These are phyloP conservation scores for Fusarium coffeatum DNA, from an alignment of 2,329 filamentous ascomycete species.

Conservation along the genomic window DNA sequence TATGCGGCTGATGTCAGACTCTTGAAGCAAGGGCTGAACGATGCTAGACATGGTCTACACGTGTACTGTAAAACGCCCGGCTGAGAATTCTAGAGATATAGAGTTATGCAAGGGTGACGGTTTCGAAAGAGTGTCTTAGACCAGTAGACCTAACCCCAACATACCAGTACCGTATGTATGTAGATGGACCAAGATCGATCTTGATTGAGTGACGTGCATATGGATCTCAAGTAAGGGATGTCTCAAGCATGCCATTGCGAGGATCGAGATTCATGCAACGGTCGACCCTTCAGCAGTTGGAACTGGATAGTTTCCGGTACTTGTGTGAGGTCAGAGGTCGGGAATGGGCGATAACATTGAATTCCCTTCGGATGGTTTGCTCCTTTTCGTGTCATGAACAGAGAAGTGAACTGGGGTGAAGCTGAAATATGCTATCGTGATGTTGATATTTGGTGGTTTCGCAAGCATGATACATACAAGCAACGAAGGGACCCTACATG, in stretches of 20 bases:
- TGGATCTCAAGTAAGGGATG: conserved; percentile 16
- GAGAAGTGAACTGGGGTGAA: not conserved
- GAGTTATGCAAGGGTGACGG: conserved; percentile 21
- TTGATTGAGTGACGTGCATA: not conserved
- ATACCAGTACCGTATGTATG: not conserved
- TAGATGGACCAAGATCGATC: not conserved
- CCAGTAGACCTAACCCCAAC: conserved; percentile 10
- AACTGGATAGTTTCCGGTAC: not conserved
- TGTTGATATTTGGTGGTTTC: not conserved
- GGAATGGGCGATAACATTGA: not conserved
- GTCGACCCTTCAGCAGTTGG: not conserved
- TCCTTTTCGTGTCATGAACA: too few species aligned
- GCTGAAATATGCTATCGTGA: not conserved
- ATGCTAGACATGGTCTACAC: conserved; percentile 23
- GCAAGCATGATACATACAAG: not conserved
- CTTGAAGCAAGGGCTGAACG: conserved; percentile 13
- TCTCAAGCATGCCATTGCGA: conserved; percentile 15
- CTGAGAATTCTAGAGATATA: not conserved
- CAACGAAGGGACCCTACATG: not conserved
- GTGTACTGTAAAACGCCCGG: conserved; percentile 1
- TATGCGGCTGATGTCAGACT: conserved; percentile 4
- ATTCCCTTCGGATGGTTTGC: not conserved
- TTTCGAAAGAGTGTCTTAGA: not conserved
- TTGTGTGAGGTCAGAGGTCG: not conserved
- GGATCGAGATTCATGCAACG: conserved; percentile 25